Conservation (phyloP, 2,329 filamentous ascomycete genomes). For the Cordyceps cicadae region DNA sequence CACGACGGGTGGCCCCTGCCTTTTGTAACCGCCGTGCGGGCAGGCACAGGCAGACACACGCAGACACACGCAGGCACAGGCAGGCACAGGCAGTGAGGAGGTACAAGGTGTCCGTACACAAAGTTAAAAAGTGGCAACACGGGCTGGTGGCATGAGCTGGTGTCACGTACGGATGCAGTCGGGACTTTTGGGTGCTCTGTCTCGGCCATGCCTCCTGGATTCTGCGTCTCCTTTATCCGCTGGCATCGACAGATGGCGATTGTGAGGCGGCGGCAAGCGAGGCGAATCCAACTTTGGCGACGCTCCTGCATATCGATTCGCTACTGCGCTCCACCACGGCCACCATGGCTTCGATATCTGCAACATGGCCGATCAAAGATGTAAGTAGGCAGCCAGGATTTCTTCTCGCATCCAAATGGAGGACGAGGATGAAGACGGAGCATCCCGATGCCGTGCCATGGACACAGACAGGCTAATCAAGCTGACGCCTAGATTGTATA, state of each 20-base stretch:
- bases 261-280: background rate
- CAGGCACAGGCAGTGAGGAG: background rate
- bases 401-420: no score
- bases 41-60: background rate
- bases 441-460: no score
- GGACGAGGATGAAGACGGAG: no score
- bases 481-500: constrained; percentile 68
- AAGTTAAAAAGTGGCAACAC: background rate
- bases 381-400: constrained; percentile 20
- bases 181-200: background rate
- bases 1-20: constrained; percentile 10
- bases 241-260: background rate
- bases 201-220: background rate
- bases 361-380: constrained; percentile 40
- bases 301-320: background rate
- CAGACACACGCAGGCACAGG: no score
- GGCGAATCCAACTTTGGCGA: background rate
- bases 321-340: background rate
- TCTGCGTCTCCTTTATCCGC: background rate
- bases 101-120: background rate
- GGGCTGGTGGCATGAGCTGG: background rate
- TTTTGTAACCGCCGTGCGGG: background rate
- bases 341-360: background rate
- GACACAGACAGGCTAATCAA: background rate
- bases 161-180: background rate